A percentile compares a stretch with the other conserved stretches of the same genome.
phyloP scores from a whole-genome alignment of 768 basidiomycete genomes.

The Gymnopilus dilepis region DNA sequence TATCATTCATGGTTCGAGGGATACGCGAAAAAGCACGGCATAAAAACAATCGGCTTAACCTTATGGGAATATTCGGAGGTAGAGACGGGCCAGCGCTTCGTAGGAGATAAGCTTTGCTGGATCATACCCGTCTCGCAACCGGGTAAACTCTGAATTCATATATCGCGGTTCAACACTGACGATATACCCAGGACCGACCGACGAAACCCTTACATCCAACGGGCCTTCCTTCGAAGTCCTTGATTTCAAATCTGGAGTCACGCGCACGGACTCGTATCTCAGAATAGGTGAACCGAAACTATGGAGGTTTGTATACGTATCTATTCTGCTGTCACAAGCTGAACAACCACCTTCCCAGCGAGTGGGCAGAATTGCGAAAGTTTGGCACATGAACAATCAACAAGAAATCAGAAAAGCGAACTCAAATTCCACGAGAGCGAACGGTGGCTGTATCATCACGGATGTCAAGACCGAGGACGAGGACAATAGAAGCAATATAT shows the following conservation, averaged over 20 bases:
- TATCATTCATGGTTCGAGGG: background rate
- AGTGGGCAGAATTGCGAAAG: too few relatives aligned
- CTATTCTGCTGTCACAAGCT: too few relatives aligned
- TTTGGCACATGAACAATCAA: too few relatives aligned
- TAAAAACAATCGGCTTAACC: background rate
- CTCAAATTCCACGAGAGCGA: too few relatives aligned
- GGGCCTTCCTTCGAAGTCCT: background rate
- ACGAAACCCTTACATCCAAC: too few relatives aligned
- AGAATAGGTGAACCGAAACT: background rate
- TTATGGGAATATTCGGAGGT: background rate
- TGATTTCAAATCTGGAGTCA: background rate
- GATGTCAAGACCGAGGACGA: too few relatives aligned
- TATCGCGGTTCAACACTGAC: too few relatives aligned
- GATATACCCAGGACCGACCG: too few relatives aligned
- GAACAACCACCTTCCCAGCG: too few relatives aligned
- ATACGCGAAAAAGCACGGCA: background rate
- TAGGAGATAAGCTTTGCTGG: background rate
- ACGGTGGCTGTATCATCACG: too few relatives aligned
- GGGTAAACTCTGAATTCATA: background rate
- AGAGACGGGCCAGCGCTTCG: background rate
- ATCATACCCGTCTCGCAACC: background rate
- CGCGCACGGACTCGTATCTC: background rate
- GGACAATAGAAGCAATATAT: too few relatives aligned
- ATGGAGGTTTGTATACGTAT: background rate
- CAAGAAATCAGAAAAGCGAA: too few relatives aligned